Evolutionary conservation across 352 stramenopile genomes (phyloP).

Genomic region (Peronospora belbahrii): DNA sequence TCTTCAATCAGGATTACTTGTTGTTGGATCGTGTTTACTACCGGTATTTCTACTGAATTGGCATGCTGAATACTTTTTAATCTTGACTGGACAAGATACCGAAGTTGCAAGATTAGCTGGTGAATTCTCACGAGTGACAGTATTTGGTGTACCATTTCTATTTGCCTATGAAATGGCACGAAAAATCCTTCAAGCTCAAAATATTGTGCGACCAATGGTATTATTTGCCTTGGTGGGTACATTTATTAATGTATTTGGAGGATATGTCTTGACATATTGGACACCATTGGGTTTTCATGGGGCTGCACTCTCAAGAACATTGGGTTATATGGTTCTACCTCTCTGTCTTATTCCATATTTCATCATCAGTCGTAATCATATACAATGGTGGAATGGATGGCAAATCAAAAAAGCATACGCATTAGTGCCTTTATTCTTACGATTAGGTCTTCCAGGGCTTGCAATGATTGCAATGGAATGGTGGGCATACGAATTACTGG

Average conservation of each 20-base stretch:
- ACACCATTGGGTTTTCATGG: conserved; percentile 61
- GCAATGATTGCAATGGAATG: conserved; percentile 69
- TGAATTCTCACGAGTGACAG: conserved; percentile 47
- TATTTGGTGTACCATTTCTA: conserved; percentile 70
- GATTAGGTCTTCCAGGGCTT: conserved; percentile 39
- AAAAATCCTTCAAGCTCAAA: conserved; percentile 66
- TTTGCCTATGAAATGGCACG: conserved; percentile 72
- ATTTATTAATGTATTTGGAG: conserved; percentile 52
- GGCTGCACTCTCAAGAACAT: conserved; percentile 51
- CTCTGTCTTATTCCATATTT: conserved; percentile 54
- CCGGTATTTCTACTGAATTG: conserved; percentile 57
- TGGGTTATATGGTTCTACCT: conserved; percentile 50
- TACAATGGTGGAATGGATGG: conserved; percentile 43
- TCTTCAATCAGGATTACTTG: conserved; percentile 49
- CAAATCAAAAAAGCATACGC: conserved; percentile 31
- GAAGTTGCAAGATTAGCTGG: conserved; percentile 48
- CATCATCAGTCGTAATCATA: conserved; percentile 23
- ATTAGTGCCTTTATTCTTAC: conserved; percentile 44
- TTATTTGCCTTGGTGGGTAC: conserved; percentile 45
- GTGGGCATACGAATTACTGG: conserved; percentile 72
- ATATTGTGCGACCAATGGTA: conserved; percentile 59
- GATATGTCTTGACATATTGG: conserved; percentile 68
- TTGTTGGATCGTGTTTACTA: conserved; percentile 43
- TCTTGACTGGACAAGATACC: conserved; percentile 43
- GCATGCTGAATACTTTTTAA: conserved; percentile 47